Base-by-base conservation (phyloP, 176 grass and related monocot species). In the Luzula sylvatica region DNA sequence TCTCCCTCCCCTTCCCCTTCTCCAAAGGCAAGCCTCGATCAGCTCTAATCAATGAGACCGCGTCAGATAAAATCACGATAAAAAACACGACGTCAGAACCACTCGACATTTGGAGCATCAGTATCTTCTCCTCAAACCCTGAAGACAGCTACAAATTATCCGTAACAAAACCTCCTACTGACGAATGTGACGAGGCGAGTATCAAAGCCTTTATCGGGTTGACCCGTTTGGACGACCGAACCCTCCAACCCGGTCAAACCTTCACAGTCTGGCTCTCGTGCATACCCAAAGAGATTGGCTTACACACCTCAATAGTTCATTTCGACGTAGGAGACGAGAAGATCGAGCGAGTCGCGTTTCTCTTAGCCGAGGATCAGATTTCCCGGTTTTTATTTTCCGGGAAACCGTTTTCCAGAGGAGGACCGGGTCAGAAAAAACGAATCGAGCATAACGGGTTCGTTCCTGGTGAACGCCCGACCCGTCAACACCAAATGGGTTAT, bases 221-320 rank as follows among this genome's bases (percentile, higher is more conserved):
- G 43, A 76, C 80, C 55, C 63, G 65, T 20, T 69, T 96, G 50
- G 90, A 86, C 66, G 84, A 96, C 23, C 78, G 71, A 15, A 81
- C 75, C 46, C 72, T 96, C 54, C 41, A 82, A 58, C 84, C 84
- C 20, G 74, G 74, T 7, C 77, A 96, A 23, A 89, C 58, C 13
- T 75, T 89, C 25, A 82, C 58, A 45, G 69, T 96, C 66, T 96
- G 83, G 83, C 74, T 96, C 13, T 96, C 90, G 14, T 96, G 90
- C 72, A 86, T 32, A 3, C 90, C 84, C 56, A 83, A 82, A 71
- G 90, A 96, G 26, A 89, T 89, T 42, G 81, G 84, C 23, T 56
- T 89, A 53, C 90, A 96, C 66, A 89, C 71, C 32, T 82, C 81
- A 56, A 75, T 96, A 18, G 61, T 88, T 25, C 89, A 95, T 76